phyloP scores from a whole-genome alignment of 306 rosid genomes.

The Citrullus mucosospermus region DNA sequence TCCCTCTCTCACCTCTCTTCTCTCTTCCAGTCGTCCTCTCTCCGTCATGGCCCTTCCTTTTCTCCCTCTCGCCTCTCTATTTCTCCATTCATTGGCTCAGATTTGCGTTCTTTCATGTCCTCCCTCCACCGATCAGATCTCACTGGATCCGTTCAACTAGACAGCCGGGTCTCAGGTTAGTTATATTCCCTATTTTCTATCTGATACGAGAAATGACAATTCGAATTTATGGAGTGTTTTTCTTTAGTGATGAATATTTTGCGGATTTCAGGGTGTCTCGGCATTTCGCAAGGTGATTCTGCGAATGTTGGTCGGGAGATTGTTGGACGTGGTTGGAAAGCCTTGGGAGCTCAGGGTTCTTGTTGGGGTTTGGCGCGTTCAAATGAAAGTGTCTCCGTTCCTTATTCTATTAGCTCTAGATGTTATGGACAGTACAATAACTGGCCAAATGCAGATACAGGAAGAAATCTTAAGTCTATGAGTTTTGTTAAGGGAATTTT shows the following conservation, averaged over 20 bases:
- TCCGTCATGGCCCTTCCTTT: background rate
- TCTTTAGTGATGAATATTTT: background rate
- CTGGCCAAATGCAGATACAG: slow-evolving; percentile 20
- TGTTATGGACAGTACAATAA: slow-evolving; percentile 15
- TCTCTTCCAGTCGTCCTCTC: background rate
- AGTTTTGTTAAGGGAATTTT: slow-evolving; percentile 49
- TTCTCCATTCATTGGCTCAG: background rate
- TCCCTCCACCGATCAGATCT: background rate
- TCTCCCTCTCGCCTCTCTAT: background rate
- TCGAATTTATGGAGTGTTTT: background rate
- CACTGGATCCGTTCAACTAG: background rate
- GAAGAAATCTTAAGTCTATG: slow-evolving; percentile 23
- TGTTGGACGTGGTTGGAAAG: background rate
- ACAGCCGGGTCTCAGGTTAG: background rate
- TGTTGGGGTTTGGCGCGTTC: background rate
- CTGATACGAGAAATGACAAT: background rate
- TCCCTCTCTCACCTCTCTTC: background rate
- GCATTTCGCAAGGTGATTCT: background rate
- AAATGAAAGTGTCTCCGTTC: slow-evolving; percentile 10
- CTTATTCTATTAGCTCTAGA: slow-evolving; percentile 12
- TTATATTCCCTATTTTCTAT: background rate
- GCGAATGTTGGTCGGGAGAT: background rate
- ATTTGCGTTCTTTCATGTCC: background rate
- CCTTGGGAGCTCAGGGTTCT: background rate
- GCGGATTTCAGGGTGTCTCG: background rate